phyloP scores from a whole-genome alignment of 176 grass and related monocot species.

The Triticum timopheevii region DNA sequence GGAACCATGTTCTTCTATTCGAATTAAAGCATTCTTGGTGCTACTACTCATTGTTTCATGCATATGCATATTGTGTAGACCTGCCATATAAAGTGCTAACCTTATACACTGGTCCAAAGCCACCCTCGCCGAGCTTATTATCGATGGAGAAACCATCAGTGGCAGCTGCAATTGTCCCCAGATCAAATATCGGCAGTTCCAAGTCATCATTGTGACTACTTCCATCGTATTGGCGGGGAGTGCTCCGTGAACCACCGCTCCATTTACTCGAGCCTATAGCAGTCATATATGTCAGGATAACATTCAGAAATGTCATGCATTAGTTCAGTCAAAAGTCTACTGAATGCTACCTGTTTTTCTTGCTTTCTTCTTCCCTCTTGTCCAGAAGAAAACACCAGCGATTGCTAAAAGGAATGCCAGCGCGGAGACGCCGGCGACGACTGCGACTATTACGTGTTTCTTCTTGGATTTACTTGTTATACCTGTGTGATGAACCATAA shows the following conservation, averaged over 20 bases:
- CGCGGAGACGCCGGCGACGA: conserved; percentile 3
- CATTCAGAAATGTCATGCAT: not conserved
- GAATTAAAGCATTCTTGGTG: not conserved
- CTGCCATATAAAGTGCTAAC: conserved; percentile 11
- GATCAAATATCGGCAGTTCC: conserved; percentile 58
- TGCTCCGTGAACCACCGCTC: conserved; percentile 34
- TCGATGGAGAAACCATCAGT: conserved; percentile 58
- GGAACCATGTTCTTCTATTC: not conserved
- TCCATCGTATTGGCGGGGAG: conserved; percentile 14
- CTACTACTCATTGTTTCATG: not conserved
- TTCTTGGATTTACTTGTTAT: conserved; percentile 27
- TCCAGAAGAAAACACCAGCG: conserved; percentile 39
- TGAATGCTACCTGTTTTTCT: conserved; percentile 32
- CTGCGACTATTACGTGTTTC: not conserved
- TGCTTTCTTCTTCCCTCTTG: conserved; percentile 27
- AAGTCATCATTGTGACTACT: conserved; percentile 39
- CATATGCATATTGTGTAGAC: not conserved
- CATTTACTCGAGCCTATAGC: conserved; percentile 36
- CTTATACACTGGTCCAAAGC: conserved; percentile 74
- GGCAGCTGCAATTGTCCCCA: conserved; percentile 44
- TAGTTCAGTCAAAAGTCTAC: not conserved
- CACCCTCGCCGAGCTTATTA: conserved; percentile 66
- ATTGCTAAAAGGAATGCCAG: conserved; percentile 25
- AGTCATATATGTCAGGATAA: not conserved
- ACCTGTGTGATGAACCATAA: not conserved